These are phyloP conservation scores for Recurvomyces mirabilis DNA, from an alignment of 495 filamentous ascomycete genomes.

Conservation along the genomic window DNA sequence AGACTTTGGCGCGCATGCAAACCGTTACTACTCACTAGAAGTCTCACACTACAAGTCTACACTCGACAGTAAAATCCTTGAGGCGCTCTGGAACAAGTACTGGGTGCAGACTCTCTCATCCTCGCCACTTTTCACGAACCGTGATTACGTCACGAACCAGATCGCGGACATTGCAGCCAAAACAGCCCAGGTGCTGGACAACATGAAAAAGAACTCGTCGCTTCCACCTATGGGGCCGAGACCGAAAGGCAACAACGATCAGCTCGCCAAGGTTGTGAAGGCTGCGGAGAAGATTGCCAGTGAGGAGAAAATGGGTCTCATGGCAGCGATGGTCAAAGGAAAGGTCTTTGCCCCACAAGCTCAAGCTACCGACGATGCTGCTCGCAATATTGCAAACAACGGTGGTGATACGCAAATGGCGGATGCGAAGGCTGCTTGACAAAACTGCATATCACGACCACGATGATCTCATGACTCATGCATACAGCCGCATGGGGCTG, in stretches of 20 bases:
- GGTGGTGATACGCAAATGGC: constrained; percentile 20
- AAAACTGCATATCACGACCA: neutral
- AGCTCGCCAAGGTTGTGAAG: constrained; percentile 67
- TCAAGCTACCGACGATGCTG: neutral
- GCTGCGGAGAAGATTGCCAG: constrained; percentile 71
- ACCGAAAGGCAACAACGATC: constrained; percentile 25
- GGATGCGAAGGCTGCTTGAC: constrained; percentile 11
- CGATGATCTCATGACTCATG: neutral
- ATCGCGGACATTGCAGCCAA: constrained; percentile 80
- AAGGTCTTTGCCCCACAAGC: constrained; percentile 49
- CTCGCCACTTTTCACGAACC: constrained; percentile 80
- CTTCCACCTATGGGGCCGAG: constrained; percentile 10
- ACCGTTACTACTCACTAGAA: constrained; percentile 79
- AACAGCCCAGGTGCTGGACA: constrained; percentile 33
- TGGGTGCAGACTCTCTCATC: constrained; percentile 99
- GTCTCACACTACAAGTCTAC: constrained; percentile 88
- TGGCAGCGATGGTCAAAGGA: constrained; percentile 74
- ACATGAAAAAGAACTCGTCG: constrained; percentile 23
- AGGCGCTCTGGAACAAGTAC: constrained; percentile 97
- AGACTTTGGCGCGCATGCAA: constrained; percentile 89
- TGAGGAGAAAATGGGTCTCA: constrained; percentile 75
- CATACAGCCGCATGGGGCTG: no score
- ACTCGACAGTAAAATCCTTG: constrained; percentile 73
- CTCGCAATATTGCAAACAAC: constrained; percentile 4
- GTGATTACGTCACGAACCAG: constrained; percentile 86